These are phyloP conservation scores for Nicotiana obtusifolia DNA, from an alignment of 257 asterid genomes.

Conservation along the genomic window DNA sequence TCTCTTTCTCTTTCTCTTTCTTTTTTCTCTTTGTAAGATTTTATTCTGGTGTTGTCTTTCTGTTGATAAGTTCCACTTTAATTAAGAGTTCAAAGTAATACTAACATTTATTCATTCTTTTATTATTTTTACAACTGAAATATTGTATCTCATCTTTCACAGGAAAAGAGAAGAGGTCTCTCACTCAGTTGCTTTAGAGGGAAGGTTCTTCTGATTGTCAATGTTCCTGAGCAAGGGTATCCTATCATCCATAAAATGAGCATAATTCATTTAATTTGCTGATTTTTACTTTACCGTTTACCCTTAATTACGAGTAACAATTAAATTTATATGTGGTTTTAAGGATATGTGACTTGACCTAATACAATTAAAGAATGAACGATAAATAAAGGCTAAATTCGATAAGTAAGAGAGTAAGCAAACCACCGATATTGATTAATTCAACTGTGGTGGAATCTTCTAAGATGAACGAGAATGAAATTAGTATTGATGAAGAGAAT, in stretches of 20 bases:
- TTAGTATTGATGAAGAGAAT: no score
- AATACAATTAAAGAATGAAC: no score
- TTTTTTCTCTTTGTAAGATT: not conserved
- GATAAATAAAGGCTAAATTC: no score
- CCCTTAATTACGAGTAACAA: no score
- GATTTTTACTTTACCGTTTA: not conserved
- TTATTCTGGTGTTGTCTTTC: not conserved
- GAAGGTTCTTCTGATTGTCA: constrained; percentile 1
- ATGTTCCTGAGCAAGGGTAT: constrained; percentile 7
- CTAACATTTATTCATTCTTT: not conserved
- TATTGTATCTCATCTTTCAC: not conserved
- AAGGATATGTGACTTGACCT: no score
- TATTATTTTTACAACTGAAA: not conserved
- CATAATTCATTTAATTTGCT: not conserved
- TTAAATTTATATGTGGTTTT: no score
- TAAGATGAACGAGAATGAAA: no score
- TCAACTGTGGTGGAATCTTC: no score
- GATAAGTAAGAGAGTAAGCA: no score
- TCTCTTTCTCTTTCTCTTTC: no score
- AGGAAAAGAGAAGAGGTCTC: not conserved
- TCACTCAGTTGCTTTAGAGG: not conserved
- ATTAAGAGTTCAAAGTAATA: not conserved
- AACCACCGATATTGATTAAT: no score
- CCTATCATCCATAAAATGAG: not conserved
- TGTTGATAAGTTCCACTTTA: not conserved